Evolutionary conservation across 176 grass and related monocot species (phyloP), one percentile per base, ranked within the genome.

Genomic region (Canna indica): DNA sequence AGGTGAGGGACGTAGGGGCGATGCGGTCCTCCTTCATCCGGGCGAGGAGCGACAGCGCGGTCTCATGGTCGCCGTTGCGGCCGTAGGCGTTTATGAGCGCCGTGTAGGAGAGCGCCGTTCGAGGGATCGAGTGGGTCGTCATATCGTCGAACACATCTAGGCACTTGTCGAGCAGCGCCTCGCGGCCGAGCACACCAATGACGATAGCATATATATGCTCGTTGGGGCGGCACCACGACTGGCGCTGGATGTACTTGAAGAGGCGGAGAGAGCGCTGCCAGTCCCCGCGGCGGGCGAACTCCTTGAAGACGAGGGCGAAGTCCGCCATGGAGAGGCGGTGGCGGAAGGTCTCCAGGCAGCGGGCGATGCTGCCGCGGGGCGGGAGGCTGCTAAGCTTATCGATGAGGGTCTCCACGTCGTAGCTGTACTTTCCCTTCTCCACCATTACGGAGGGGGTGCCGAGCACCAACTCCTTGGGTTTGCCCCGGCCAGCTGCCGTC

Each of bases 161-260:
- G 65, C 77, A 78, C 67, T 85, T 85, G 26, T 63, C 35, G 11
- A 85, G 77, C 17, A 90, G 84, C 63, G 79, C 84, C 79, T 97
- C 85, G 76, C 88, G 88, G 6, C 93, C 93, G 46, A 97, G 81
- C 59, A 90, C 84, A 64, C 93, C 88, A 73, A 97, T 87, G 53
- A 97, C 59, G 75, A 97, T 92, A 36, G 93, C 89, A 71, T 92
- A 84, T 74, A 97, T 97, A 82, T 92, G 93, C 80, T 97, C 86
- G 86, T 97, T 86, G 80, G 88, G 93, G 78, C 86, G 88, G 86
- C 93, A 97, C 93, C 93, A 97, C 3, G 89, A 76, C 60, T 92
- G 88, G 50, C 89, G 84, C 82, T 86, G 81, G 88, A 90, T 97
- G 80, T 97, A 97, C 77, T 97, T 97, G 93, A 97, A 97, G 33